phyloP scores from a whole-genome alignment of 1,284 basidiomycete species.

The Austropuccinia psidii region DNA sequence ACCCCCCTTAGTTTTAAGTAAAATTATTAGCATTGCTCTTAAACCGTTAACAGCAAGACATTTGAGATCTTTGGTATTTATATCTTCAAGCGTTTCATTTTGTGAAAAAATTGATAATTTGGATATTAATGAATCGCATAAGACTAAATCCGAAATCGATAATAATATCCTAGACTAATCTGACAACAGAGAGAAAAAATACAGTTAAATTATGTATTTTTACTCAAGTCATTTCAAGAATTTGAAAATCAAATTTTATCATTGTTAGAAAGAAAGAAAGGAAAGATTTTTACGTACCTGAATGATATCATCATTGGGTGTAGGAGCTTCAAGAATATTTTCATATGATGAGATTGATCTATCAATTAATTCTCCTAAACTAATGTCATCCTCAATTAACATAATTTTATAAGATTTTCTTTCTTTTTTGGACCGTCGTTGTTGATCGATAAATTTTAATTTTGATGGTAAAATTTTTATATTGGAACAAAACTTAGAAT shows the following conservation, averaged over 20 bases:
- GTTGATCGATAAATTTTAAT: too few relatives aligned
- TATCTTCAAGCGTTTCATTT: constrained; percentile 76
- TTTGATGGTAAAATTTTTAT: too few relatives aligned
- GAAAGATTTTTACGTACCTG: constrained; percentile 1
- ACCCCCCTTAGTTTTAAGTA: constrained; percentile 57
- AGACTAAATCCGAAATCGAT: constrained; percentile 40
- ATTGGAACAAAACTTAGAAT: too few relatives aligned
- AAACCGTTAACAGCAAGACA: constrained; percentile 72
- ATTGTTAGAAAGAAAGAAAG: neutral
- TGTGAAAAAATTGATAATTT: constrained; percentile 68
- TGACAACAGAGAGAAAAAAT: neutral
- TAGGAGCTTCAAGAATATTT: constrained; percentile 10
- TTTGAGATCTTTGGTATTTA: constrained; percentile 67
- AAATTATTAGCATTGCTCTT: constrained; percentile 62
- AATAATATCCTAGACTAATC: constrained; percentile 25
- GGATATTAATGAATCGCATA: constrained; percentile 44
- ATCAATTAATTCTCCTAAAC: constrained; percentile 21
- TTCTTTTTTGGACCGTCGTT: too few relatives aligned
- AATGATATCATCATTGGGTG: constrained; percentile 20
- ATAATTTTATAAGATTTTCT: neutral
- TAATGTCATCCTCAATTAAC: constrained; percentile 10
- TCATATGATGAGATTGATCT: constrained; percentile 18
- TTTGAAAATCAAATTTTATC: neutral
- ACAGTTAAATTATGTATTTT: neutral
- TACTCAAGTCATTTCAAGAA: neutral